Evolutionary conservation across 2,329 filamentous ascomycete species (phyloP).

Genomic region (Knoxdaviesia capensis): DNA sequence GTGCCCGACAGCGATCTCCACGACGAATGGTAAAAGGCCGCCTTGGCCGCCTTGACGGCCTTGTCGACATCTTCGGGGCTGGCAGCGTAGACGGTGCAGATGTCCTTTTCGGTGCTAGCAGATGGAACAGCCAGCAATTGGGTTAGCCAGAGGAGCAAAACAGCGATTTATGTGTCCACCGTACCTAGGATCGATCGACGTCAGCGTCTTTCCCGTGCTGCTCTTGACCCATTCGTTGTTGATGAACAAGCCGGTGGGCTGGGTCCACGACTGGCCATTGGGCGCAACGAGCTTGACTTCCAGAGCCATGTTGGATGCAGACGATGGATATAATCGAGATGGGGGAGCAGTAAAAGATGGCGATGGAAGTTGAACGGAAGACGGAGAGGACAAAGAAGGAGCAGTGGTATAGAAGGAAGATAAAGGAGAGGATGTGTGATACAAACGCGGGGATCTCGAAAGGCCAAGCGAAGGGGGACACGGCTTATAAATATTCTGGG

Average conservation of each 20-base stretch:
- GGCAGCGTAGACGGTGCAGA: constrained; percentile 51
- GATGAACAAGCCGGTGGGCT: constrained; percentile 65
- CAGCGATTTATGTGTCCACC: constrained; percentile 6
- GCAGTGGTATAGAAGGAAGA: too few relatives aligned
- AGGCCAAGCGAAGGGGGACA: too few relatives aligned
- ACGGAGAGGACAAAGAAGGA: too few relatives aligned
- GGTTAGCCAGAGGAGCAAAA: not conserved
- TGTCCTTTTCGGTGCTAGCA: constrained; percentile 38
- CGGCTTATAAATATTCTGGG: too few relatives aligned
- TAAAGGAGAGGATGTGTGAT: too few relatives aligned
- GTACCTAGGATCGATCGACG: constrained; percentile 50
- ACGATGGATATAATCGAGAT: too few relatives aligned
- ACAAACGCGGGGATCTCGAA: too few relatives aligned
- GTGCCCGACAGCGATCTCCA: constrained; percentile 51
- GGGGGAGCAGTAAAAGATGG: too few relatives aligned
- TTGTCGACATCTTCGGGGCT: constrained; percentile 44
- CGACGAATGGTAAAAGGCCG: constrained; percentile 42
- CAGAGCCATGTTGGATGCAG: not conserved
- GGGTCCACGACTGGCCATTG: constrained; percentile 51
- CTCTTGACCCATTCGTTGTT: constrained; percentile 62
- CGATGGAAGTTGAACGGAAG: too few relatives aligned
- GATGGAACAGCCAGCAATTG: not conserved
- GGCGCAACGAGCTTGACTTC: constrained; percentile 48
- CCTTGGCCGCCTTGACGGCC: constrained; percentile 48
- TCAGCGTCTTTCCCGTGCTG: constrained; percentile 41